Evolutionary conservation across 768 basidiomycete genomes (phyloP).

Genomic region (Lactarius indigo): DNA sequence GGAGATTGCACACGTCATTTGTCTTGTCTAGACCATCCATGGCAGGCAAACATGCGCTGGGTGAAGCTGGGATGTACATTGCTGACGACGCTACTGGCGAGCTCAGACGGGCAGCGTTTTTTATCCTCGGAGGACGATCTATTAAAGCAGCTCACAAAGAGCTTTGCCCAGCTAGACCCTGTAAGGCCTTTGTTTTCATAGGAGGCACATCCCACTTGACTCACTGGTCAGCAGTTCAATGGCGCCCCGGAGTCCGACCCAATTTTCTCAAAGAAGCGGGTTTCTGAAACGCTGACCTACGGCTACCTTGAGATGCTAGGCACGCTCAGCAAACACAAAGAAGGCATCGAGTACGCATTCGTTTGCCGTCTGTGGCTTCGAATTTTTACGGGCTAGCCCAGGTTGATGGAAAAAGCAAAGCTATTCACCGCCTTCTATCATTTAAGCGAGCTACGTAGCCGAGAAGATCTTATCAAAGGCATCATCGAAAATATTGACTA

Average conservation of each 20-base stretch:
- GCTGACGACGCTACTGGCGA: constrained; percentile 77
- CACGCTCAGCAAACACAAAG: constrained; percentile 78
- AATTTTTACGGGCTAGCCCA: constrained; percentile 31
- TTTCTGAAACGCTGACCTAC: constrained; percentile 78
- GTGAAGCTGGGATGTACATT: constrained; percentile 80
- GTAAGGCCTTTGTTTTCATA: constrained; percentile 44
- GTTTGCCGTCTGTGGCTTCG: not conserved
- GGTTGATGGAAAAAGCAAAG: constrained; percentile 85
- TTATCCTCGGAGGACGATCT: constrained; percentile 81
- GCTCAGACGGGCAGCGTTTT: constrained; percentile 80
- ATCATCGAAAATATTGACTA: constrained; percentile 94
- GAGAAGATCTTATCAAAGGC: constrained; percentile 88
- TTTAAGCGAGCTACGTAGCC: constrained; percentile 81
- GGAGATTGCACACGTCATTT: not conserved
- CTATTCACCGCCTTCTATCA: constrained; percentile 97
- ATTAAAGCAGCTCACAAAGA: constrained; percentile 74
- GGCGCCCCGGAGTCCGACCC: constrained; percentile 70
- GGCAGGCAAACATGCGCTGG: constrained; percentile 77
- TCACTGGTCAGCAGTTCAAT: constrained; percentile 52
- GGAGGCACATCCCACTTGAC: not conserved
- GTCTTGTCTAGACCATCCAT: not conserved
- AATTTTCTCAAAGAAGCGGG: constrained; percentile 78
- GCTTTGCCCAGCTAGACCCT: constrained; percentile 91
- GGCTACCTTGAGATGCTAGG: constrained; percentile 98
- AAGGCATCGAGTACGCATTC: constrained; percentile 72